These are phyloP conservation scores for Coemansia sp. DNA, from an alignment of 192 early-diverging fungal species.

Conservation along the genomic window DNA sequence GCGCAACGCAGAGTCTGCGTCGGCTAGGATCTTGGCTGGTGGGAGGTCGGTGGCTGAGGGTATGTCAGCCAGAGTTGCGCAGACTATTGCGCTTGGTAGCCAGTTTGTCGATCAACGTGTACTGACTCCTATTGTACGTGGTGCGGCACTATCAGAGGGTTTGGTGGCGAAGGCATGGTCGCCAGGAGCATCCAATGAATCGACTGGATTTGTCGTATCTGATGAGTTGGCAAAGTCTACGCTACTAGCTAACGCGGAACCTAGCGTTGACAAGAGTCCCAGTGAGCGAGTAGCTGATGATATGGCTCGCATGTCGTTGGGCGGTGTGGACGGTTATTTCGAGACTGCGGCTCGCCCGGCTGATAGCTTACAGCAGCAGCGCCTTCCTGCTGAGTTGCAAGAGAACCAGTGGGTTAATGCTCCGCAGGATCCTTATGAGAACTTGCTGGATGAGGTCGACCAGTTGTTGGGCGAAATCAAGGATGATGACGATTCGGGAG, in stretches of 20 bases:
- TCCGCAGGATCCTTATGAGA: slow-evolving; percentile 51
- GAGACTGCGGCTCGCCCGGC: background rate
- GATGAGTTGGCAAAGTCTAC: slow-evolving; percentile 13
- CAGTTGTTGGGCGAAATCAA: slow-evolving; percentile 53
- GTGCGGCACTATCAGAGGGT: slow-evolving; percentile 19
- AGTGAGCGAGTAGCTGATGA: slow-evolving; percentile 9
- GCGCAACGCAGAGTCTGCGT: slow-evolving; percentile 22
- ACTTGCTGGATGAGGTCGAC: slow-evolving; percentile 55
- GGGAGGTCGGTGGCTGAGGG: slow-evolving; percentile 40
- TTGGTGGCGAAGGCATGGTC: background rate
- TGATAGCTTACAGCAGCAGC: background rate
- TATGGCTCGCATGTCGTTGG: slow-evolving; percentile 31
- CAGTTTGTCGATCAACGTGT: slow-evolving; percentile 51
- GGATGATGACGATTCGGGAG: slow-evolving; percentile 34
- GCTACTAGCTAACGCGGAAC: slow-evolving; percentile 14
- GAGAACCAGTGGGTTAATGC: slow-evolving; percentile 28
- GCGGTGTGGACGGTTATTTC: background rate
- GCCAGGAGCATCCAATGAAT: background rate
- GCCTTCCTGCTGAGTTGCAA: background rate
- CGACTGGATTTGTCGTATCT: background rate
- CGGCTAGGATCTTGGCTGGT: slow-evolving; percentile 33
- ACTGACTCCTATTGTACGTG: slow-evolving; percentile 43
- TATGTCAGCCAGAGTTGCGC: slow-evolving; percentile 47
- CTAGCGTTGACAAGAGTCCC: background rate
- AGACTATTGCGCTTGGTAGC: slow-evolving; percentile 52